These are phyloP conservation scores for Monosporozyma unispora DNA, from an alignment of 805 yeast genomes.

Conservation along the genomic window DNA sequence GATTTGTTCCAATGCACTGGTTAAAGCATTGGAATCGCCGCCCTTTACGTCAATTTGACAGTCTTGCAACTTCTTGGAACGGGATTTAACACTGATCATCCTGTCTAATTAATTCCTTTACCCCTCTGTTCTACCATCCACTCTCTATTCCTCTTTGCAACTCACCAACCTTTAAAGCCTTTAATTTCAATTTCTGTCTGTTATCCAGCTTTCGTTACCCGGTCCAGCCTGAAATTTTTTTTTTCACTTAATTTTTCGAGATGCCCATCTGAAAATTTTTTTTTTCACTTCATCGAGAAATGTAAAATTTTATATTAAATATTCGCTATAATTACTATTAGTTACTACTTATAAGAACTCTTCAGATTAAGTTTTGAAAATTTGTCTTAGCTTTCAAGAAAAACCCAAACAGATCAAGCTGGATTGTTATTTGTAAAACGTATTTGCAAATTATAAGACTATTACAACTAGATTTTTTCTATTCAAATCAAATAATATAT, in stretches of 20 bases:
- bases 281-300: constrained; percentile 1
- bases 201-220: too few relatives aligned
- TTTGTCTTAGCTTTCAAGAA: neutral
- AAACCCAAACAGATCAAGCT: neutral
- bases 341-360: neutral
- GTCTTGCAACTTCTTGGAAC: constrained; percentile 49
- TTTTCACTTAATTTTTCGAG: constrained; percentile 1
- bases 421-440: neutral
- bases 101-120: too few relatives aligned
- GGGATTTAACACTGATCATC: constrained; percentile 38
- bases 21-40: constrained; percentile 34
- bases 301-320: neutral
- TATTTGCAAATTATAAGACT: neutral
- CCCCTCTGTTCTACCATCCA: too few relatives aligned
- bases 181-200: too few relatives aligned
- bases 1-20: constrained; percentile 36
- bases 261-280: neutral
- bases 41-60: constrained; percentile 31
- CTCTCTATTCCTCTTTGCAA: too few relatives aligned
- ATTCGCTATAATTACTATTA: neutral
- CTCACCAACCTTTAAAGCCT: too few relatives aligned
- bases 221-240: neutral
- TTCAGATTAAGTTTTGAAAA: too few relatives aligned
- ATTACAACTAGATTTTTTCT: neutral
- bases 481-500: neutral